These are phyloP conservation scores for Penicillium sp. DNA, from an alignment of 2,329 filamentous ascomycete species.

Conservation along the genomic window DNA sequence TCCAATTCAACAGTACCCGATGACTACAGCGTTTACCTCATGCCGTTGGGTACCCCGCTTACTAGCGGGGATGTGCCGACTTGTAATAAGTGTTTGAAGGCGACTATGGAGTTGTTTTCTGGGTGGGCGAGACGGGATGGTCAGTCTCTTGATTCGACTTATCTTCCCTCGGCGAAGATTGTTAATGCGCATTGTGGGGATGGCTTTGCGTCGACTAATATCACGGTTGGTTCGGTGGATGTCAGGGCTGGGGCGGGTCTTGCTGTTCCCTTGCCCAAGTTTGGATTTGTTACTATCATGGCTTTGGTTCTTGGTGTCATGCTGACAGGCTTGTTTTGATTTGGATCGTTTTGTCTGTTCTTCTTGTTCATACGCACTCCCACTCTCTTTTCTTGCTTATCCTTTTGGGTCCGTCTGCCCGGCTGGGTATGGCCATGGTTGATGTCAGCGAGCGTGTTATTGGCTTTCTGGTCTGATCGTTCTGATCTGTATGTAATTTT, in stretches of 20 bases:
- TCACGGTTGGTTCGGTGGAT: constrained; percentile 32
- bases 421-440: constrained; percentile 24
- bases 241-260: constrained; percentile 15
- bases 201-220: constrained; percentile 53
- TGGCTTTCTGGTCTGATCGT: constrained; percentile 2
- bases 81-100: constrained; percentile 72
- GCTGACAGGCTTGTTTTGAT: constrained; percentile 11
- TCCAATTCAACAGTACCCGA: constrained; percentile 70
- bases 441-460: constrained; percentile 29
- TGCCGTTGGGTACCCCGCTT: constrained; percentile 73
- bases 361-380: not conserved
- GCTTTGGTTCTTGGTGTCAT: constrained; percentile 9
- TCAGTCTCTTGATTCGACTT: constrained; percentile 68
- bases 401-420: constrained; percentile 10
- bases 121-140: constrained; percentile 64
- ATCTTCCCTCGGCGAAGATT: constrained; percentile 67
- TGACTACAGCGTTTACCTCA: constrained; percentile 79
- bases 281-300: constrained; percentile 3
- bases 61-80: constrained; percentile 62
- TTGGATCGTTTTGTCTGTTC: not conserved
- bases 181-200: constrained; percentile 66
- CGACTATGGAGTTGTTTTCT: constrained; percentile 81
- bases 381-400: constrained; percentile 5
- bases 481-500: constrained; percentile 5
- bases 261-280: constrained; percentile 4